Evolutionary conservation across 441 rosid genomes (phyloP).

Genomic region (Populus hybrid): DNA sequence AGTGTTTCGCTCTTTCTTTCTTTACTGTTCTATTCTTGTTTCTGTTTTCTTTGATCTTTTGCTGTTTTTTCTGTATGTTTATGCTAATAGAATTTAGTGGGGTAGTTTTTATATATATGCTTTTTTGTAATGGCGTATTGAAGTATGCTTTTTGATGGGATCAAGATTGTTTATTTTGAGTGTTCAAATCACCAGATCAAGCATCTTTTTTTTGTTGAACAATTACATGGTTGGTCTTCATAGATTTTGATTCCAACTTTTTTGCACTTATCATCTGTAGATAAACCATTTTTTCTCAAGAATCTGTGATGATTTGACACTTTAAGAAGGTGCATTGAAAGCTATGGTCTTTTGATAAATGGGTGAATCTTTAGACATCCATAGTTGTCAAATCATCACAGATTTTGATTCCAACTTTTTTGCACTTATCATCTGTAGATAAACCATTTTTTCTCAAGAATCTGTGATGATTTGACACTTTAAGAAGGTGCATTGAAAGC

Average conservation of each 20-base stretch:
- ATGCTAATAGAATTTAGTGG: background rate
- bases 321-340: background rate
- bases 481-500: background rate
- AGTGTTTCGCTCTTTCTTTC: background rate
- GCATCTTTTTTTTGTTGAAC: background rate
- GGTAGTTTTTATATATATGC: background rate
- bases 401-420: no score
- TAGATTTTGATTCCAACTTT: background rate
- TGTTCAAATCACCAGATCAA: background rate
- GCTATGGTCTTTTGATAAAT: background rate
- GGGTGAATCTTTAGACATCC: background rate
- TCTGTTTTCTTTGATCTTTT: background rate
- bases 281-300: background rate
- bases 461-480: background rate
- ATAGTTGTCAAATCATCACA: no score
- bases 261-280: background rate
- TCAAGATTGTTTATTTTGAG: background rate
- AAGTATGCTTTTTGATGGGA: background rate
- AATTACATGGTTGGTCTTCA: background rate
- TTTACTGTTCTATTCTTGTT: background rate
- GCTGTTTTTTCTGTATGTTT: background rate
- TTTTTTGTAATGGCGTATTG: background rate
- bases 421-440: no score
- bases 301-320: background rate
- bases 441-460: background rate